These are phyloP conservation scores for Pleurotus cornucopiae DNA, from an alignment of 768 basidiomycete genomes.

Conservation along the genomic window DNA sequence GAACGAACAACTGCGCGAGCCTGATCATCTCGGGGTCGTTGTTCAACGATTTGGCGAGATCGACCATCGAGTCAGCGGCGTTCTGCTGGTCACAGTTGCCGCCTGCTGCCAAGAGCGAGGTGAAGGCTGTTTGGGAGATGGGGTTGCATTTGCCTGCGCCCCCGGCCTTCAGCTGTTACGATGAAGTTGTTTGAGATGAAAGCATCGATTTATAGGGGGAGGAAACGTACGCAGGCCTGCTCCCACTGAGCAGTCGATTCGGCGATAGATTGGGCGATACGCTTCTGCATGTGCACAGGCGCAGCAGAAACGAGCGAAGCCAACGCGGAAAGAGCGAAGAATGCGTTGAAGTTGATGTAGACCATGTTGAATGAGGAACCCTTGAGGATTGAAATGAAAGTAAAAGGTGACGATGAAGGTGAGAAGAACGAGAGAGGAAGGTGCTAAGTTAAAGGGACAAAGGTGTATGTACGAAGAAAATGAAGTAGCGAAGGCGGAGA, in stretches of 20 bases:
- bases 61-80: slow-evolving; percentile 44
- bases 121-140: slow-evolving; percentile 39
- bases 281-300: slow-evolving; percentile 35
- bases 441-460: too few species aligned
- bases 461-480: too few species aligned
- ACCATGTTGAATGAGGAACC: background rate
- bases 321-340: slow-evolving; percentile 23
- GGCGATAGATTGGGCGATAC: slow-evolving; percentile 44
- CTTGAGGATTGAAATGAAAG: background rate
- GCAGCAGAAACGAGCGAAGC: slow-evolving; percentile 22
- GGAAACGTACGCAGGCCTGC: slow-evolving; percentile 42
- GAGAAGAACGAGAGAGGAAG: too few species aligned
- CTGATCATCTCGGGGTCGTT: slow-evolving; percentile 40
- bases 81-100: slow-evolving; percentile 43
- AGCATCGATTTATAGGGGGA: background rate
- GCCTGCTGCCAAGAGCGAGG: slow-evolving; percentile 41
- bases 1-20: slow-evolving; percentile 43
- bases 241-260: slow-evolving; percentile 48
- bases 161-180: slow-evolving; percentile 33
- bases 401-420: background rate
- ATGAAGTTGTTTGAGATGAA: background rate
- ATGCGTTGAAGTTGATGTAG: slow-evolving; percentile 13
- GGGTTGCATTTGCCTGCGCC: slow-evolving; percentile 43
- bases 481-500: background rate
- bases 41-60: slow-evolving; percentile 38